Conservation (phyloP, 129 eudicot genomes). For the Tanacetum coccineum region DNA sequence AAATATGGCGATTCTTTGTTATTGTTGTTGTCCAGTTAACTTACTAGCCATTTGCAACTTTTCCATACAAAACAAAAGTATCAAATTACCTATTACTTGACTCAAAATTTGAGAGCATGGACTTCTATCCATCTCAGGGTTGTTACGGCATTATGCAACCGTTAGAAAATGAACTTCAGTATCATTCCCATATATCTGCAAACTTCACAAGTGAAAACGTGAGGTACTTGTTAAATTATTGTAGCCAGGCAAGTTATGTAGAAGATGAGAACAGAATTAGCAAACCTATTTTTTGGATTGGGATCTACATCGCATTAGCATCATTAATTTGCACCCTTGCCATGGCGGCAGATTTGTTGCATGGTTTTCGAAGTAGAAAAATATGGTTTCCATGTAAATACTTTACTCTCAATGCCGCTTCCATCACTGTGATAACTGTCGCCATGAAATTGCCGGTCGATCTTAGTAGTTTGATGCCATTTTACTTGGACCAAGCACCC, state of each 20-base stretch:
- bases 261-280: background rate
- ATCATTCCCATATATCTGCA: background rate
- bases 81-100: too few species aligned
- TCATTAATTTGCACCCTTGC: slow-evolving; percentile 3
- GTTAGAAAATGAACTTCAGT: background rate
- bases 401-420: slow-evolving; percentile 5
- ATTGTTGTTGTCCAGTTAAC: too few species aligned
- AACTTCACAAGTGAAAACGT: background rate
- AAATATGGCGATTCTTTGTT: too few species aligned
- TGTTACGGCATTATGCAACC: background rate
- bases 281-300: slow-evolving; percentile 12
- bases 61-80: too few species aligned
- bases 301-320: slow-evolving; percentile 8
- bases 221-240: background rate
- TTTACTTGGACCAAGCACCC: background rate
- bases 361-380: slow-evolving; percentile 3
- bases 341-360: too few species aligned
- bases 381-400: slow-evolving; percentile 6
- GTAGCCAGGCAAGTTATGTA: background rate
- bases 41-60: too few species aligned
- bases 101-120: too few species aligned
- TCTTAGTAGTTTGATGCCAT: background rate
- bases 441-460: slow-evolving; percentile 2
- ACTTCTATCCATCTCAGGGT: too few species aligned
- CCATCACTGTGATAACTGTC: slow-evolving; percentile 2